phyloP scores from a whole-genome alignment of 495 filamentous ascomycete genomes.

The Penicillium cataractarum region DNA sequence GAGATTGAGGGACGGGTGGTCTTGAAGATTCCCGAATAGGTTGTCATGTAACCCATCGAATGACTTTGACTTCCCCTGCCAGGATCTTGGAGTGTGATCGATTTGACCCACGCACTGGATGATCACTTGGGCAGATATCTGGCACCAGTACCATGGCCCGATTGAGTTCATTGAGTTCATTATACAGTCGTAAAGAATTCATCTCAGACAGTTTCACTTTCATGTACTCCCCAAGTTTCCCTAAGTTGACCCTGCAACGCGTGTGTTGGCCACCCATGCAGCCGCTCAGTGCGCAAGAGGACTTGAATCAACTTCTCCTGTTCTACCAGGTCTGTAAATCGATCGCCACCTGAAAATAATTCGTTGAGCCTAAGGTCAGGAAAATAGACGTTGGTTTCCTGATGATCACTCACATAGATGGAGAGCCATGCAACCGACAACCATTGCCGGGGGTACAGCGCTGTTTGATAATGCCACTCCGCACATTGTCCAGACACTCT shows the following conservation, averaged over 20 bases:
- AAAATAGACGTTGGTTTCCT: background rate
- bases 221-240: constrained; percentile 26
- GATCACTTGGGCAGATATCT: background rate
- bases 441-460: constrained; percentile 30
- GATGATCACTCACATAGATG: constrained; percentile 25
- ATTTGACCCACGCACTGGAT: background rate
- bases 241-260: constrained; percentile 27
- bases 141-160: background rate
- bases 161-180: background rate
- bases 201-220: no score
- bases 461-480: constrained; percentile 31
- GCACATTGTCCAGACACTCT: constrained; percentile 32
- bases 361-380: background rate
- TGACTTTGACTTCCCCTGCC: background rate
- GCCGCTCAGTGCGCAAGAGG: constrained; percentile 20
- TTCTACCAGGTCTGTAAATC: constrained; percentile 30
- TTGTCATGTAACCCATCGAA: background rate
- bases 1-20: constrained; percentile 49
- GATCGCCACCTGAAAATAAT: constrained; percentile 26
- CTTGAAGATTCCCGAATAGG: constrained; percentile 39
- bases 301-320: constrained; percentile 29
- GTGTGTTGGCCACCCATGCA: constrained; percentile 34
- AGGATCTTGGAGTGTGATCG: background rate
- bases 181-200: background rate
- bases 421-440: constrained; percentile 32